These are phyloP conservation scores for Colletotrichum australisinense DNA, from an alignment of 2,329 filamentous ascomycete genomes.

Conservation along the genomic window DNA sequence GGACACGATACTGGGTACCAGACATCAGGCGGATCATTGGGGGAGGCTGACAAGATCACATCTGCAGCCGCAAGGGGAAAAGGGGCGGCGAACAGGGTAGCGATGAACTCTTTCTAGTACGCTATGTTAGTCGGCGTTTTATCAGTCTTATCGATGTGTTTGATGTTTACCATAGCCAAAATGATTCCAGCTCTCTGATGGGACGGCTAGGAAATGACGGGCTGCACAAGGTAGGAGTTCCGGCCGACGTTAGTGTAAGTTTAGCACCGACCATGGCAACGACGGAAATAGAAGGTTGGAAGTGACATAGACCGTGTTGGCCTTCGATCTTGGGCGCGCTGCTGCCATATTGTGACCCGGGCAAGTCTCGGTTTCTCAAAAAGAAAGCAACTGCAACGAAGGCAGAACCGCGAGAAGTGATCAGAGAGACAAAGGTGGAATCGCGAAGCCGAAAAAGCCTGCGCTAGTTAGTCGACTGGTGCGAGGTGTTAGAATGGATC, in stretches of 20 bases:
- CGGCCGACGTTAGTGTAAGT: background rate
- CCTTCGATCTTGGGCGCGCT: conserved; percentile 4
- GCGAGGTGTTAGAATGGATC: background rate
- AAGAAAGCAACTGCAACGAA: conserved; percentile 14
- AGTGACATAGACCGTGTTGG: background rate
- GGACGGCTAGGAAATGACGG: conserved; percentile 15
- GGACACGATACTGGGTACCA: conserved; percentile 23
- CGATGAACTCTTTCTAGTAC: conserved; percentile 23
- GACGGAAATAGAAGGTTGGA: conserved; percentile 11
- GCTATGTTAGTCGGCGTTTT: conserved; percentile 32
- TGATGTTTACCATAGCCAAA: conserved; percentile 37
- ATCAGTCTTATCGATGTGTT: conserved; percentile 37
- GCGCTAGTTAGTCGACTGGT: conserved; percentile 3
- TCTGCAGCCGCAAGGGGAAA: conserved; percentile 28
- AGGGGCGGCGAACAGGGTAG: conserved; percentile 18
- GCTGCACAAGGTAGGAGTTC: conserved; percentile 3
- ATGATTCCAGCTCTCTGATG: conserved; percentile 1
- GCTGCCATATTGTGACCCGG: conserved; percentile 8
- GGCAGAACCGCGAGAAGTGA: background rate
- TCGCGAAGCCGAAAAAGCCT: conserved; percentile 10
- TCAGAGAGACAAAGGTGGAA: background rate
- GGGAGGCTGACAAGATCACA: conserved; percentile 33
- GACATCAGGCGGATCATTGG: conserved; percentile 20
- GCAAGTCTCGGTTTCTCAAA: conserved; percentile 6
- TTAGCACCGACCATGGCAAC: background rate